Percentiles rank a stretch among this genome's conserved stretches.
These are phyloP conservation scores for Aspergillus quadrilineatus DNA, from an alignment of 2,329 filamentous ascomycete species.

Conservation along the genomic window DNA sequence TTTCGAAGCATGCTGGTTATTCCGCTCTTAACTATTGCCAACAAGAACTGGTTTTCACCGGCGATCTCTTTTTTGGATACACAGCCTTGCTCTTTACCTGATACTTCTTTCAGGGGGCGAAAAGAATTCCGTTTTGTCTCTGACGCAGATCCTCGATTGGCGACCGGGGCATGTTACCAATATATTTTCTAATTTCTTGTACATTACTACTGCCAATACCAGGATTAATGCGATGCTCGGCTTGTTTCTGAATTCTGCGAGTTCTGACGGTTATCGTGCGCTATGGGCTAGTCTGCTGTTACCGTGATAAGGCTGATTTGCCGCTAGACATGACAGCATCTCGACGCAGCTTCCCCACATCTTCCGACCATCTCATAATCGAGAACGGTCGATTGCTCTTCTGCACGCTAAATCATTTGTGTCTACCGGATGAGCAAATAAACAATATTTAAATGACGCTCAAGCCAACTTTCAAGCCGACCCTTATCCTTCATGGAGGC, in stretches of 20 bases:
- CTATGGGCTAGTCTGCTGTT: neutral
- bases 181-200: conserved; percentile 29
- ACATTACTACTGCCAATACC: conserved; percentile 35
- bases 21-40: conserved; percentile 24
- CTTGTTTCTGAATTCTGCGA: neutral
- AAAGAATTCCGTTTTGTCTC: conserved; percentile 17
- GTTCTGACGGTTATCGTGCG: neutral
- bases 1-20: conserved; percentile 27
- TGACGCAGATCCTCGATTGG: conserved; percentile 10
- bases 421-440: neutral
- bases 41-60: conserved; percentile 31
- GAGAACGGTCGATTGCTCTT: neutral
- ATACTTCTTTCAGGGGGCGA: conserved; percentile 12
- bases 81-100: conserved; percentile 24
- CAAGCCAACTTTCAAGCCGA: conserved; percentile 46
- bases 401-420: neutral
- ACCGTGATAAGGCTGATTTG: neutral
- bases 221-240: conserved; percentile 30
- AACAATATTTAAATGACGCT: neutral
- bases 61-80: conserved; percentile 27
- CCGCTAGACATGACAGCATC: conserved; percentile 3
- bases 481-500: conserved; percentile 70
- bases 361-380: neutral
- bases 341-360: neutral
- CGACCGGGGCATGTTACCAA: conserved; percentile 12